Evolutionary conservation across 345 rosid species (phyloP).

Genomic region (Pistacia integerrima): DNA sequence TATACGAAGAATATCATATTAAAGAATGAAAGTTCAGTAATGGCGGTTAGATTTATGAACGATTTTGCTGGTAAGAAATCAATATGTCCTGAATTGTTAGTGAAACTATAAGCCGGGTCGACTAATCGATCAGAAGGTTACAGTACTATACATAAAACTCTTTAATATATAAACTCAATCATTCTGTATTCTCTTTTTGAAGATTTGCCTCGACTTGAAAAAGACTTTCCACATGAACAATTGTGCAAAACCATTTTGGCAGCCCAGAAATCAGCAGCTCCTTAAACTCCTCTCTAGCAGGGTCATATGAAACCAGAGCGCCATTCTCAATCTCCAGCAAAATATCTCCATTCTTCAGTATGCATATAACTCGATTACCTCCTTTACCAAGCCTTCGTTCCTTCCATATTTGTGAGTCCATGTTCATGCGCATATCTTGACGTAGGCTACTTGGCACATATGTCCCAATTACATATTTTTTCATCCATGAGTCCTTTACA

Average conservation of each 20-base stretch:
- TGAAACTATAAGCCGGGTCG: too few relatives aligned
- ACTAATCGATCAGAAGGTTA: too few relatives aligned
- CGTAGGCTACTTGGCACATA: constrained; percentile 2
- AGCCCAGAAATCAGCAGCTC: constrained; percentile 4
- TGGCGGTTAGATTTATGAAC: too few relatives aligned
- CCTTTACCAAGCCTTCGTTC: not conserved
- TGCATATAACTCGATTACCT: constrained; percentile 1
- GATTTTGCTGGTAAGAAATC: too few relatives aligned
- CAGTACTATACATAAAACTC: too few relatives aligned
- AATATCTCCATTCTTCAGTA: constrained; percentile 15
- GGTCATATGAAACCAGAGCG: constrained; percentile 12
- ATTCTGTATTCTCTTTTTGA: too few relatives aligned
- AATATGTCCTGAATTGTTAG: too few relatives aligned
- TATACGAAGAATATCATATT: too few relatives aligned
- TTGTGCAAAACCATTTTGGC: constrained; percentile 20
- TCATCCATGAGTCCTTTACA: constrained; percentile 18
- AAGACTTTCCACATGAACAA: constrained; percentile 10
- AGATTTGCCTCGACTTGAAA: constrained; percentile 2
- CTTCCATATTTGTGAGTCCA: not conserved
- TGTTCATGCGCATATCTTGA: not conserved
- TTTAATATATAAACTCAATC: too few relatives aligned
- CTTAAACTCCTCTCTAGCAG: not conserved
- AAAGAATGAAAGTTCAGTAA: too few relatives aligned
- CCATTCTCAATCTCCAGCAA: constrained; percentile 1
- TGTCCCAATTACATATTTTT: not conserved